A percentile compares a stretch with the other conserved stretches of the same genome.
phyloP scores from a whole-genome alignment of 768 basidiomycete genomes.

The Tricholoma flavovirens region DNA sequence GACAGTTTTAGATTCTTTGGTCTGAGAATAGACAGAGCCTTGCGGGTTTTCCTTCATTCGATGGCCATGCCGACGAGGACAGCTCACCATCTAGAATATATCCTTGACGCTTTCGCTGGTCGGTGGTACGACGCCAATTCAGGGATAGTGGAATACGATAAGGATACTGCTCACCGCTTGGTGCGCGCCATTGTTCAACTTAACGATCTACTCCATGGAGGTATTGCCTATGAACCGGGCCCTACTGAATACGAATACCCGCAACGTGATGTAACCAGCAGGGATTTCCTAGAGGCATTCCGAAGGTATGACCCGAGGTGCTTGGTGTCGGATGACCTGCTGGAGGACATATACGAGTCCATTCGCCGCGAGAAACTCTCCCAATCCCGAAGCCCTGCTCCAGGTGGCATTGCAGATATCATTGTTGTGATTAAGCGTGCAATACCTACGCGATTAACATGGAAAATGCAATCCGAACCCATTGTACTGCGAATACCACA shows the following conservation, averaged over 20 bases:
- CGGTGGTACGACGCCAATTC: slow-evolving; percentile 92
- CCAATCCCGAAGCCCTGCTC: slow-evolving; percentile 54
- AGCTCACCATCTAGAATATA: slow-evolving; percentile 49
- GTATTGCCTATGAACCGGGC: slow-evolving; percentile 58
- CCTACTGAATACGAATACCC: slow-evolving; percentile 46
- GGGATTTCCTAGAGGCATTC: slow-evolving; percentile 84
- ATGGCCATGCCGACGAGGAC: slow-evolving; percentile 47
- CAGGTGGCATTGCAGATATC: slow-evolving; percentile 40
- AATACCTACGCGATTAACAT: slow-evolving; percentile 75
- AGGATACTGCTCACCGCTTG: slow-evolving; percentile 70
- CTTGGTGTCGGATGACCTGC: slow-evolving; percentile 66
- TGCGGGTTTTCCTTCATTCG: slow-evolving; percentile 85
- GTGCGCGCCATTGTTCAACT: slow-evolving; percentile 81
- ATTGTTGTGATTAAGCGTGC: slow-evolving; percentile 66
- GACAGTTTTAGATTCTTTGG: slow-evolving; percentile 85
- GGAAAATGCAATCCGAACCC: slow-evolving; percentile 83
- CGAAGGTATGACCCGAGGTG: slow-evolving; percentile 67
- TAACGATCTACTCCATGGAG: slow-evolving; percentile 81
- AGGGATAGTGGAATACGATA: slow-evolving; percentile 71
- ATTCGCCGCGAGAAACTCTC: slow-evolving; percentile 66
- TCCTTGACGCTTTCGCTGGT: slow-evolving; percentile 79
- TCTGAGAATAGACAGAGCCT: slow-evolving; percentile 80
- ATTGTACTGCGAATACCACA: slow-evolving; percentile 83
- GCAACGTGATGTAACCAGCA: slow-evolving; percentile 55
- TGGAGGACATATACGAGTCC: slow-evolving; percentile 76